Percentiles rank a stretch among this genome's conserved stretches.
Conservation (phyloP, 1,284 basidiomycete genomes). For the Ceratobasidium papillatum region DNA sequence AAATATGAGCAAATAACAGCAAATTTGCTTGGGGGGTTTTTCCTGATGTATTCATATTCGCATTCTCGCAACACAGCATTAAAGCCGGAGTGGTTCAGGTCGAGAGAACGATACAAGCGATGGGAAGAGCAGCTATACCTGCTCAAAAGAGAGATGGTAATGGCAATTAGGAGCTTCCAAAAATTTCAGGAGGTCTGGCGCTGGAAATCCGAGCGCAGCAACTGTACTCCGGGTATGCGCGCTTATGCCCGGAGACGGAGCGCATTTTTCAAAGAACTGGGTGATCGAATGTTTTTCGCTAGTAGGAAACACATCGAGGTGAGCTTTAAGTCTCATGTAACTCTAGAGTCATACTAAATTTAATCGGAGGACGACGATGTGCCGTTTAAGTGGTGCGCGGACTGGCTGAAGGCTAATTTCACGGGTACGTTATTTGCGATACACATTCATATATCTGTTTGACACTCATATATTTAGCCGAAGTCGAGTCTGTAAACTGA, state of each 20-base stretch:
- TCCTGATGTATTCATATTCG: neutral
- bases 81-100: constrained; percentile 16
- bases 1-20: too few species aligned
- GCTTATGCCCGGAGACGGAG: neutral
- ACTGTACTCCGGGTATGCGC: neutral
- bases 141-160: constrained; percentile 24
- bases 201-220: neutral
- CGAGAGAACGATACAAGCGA: constrained; percentile 9
- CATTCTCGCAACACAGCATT: neutral
- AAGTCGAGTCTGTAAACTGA: too few species aligned
- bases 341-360: neutral
- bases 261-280: neutral
- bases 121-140: constrained; percentile 19
- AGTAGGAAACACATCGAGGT: neutral
- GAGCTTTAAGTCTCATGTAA: neutral
- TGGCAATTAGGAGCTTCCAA: neutral
- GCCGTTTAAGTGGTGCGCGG: neutral
- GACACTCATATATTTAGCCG: too few species aligned
- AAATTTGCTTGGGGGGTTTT: too few species aligned
- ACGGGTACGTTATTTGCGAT: constrained; percentile 28
- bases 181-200: neutral
- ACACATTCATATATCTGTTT: too few species aligned
- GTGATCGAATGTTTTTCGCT: neutral
- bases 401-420: neutral
- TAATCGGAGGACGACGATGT: neutral